phyloP scores from a whole-genome alignment of 2,329 filamentous ascomycete species.

The Tolypocladium sp. region DNA sequence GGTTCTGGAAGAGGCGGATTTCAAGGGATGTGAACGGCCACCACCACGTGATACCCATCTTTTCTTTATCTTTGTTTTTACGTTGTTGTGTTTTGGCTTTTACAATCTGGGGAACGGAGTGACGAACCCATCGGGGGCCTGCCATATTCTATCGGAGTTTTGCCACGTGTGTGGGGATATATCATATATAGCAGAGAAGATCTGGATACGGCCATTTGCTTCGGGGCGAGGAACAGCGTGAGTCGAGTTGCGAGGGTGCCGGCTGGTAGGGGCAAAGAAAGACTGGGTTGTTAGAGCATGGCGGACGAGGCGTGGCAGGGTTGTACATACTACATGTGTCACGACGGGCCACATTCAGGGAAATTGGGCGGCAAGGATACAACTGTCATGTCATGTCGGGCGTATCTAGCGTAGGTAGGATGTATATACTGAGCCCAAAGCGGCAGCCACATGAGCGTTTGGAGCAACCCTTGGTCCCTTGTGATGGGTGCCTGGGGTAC shows the following conservation, averaged over 20 bases:
- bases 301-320: not conserved
- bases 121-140: not conserved
- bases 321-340: not conserved
- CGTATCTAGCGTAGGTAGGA: not conserved
- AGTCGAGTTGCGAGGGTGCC: not conserved
- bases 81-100: not conserved
- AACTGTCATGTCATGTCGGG: not conserved
- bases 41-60: constrained; percentile 27
- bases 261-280: not conserved
- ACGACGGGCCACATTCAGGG: not conserved
- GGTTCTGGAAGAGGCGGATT: constrained; percentile 32
- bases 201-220: not conserved
- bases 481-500: not conserved
- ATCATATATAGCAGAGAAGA: not conserved
- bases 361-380: not conserved
- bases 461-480: not conserved
- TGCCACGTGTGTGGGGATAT: not conserved
- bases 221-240: not conserved
- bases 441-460: not conserved
- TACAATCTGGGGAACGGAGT: not conserved
- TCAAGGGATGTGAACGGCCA: constrained; percentile 30
- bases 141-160: not conserved
- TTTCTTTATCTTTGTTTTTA: constrained; percentile 12
- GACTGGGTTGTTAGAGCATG: not conserved
- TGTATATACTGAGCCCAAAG: not conserved